phyloP scores from a whole-genome alignment of 306 rosid species.

The Trichosanthes truncata region DNA sequence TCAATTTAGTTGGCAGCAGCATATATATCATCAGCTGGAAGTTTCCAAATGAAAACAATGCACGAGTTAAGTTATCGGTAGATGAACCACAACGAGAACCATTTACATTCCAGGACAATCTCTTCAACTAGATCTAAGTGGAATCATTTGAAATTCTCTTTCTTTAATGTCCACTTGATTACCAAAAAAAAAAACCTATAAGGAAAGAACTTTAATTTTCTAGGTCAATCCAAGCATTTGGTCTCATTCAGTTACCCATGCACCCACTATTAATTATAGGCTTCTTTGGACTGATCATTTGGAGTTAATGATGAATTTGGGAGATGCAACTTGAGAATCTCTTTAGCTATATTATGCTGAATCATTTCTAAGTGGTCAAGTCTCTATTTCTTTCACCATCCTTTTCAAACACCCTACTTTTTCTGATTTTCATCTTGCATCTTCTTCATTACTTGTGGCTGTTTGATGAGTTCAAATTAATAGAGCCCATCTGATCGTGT shows the following conservation, averaged over 20 bases:
- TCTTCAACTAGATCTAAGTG: constrained; percentile 27
- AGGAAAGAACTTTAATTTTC: constrained; percentile 20
- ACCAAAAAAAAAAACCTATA: constrained; percentile 15
- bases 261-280: constrained; percentile 11
- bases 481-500: constrained; percentile 40
- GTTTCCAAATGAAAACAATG: constrained; percentile 29
- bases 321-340: neutral
- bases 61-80: constrained; percentile 22
- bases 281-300: no score
- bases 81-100: constrained; percentile 12
- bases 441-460: constrained; percentile 45
- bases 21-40: constrained; percentile 21
- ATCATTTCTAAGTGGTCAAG: constrained; percentile 29
- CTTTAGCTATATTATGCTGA: no score
- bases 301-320: constrained; percentile 34
- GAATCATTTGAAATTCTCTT: constrained; percentile 17
- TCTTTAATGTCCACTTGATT: constrained; percentile 15
- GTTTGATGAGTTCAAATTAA: constrained; percentile 38
- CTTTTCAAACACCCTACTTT: constrained; percentile 38
- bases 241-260: constrained; percentile 22
- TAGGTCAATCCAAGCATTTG: constrained; percentile 19
- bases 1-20: constrained; percentile 17
- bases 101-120: no score
- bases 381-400: constrained; percentile 48
- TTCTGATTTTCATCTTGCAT: constrained; percentile 35